Conservation (phyloP, 305 asterid species). For the Solanum chacoense region DNA sequence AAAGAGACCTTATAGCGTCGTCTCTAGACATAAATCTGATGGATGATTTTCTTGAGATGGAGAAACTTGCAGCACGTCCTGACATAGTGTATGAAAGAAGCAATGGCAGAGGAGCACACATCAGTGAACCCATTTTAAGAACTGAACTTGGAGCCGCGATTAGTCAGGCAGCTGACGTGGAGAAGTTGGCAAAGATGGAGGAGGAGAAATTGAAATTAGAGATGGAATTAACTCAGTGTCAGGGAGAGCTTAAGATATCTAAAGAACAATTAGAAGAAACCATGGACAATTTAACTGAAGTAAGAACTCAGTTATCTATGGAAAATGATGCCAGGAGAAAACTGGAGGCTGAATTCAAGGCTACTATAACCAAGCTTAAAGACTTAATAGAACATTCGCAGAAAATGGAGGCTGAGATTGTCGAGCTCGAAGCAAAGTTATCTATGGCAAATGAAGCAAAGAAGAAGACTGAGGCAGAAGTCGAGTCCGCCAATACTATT, state of each 20-base stretch:
- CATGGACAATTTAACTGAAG: conserved; percentile 26
- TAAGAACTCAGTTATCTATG: conserved; percentile 32
- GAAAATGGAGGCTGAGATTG: conserved; percentile 33
- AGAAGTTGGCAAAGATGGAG: conserved; percentile 35
- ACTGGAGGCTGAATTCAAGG: conserved; percentile 27
- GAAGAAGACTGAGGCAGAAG: conserved; percentile 21
- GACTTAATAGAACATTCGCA: conserved; percentile 27
- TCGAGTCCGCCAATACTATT: conserved; percentile 23
- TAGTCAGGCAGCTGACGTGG: conserved; percentile 32
- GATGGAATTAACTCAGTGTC: conserved; percentile 43
- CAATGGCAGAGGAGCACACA: conserved; percentile 6
- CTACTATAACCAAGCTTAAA: conserved; percentile 21
- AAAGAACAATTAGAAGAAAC: conserved; percentile 40
- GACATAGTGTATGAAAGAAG: conserved; percentile 19
- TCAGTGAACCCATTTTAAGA: conserved; percentile 14
- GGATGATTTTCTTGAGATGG: conserved; percentile 98
- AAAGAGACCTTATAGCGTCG: conserved; percentile 26
- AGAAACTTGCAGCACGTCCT: conserved; percentile 51
- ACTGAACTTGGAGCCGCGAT: conserved; percentile 35
- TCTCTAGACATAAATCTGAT: conserved; percentile 55
- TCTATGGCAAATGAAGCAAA: conserved; percentile 24
- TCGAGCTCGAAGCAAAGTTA: conserved; percentile 29
- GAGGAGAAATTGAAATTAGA: conserved; percentile 46
- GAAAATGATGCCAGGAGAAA: conserved; percentile 42
- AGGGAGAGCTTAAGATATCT: conserved; percentile 41